phyloP scores from a whole-genome alignment of 2,329 filamentous ascomycete genomes.

The Trichophyton rubrum region DNA sequence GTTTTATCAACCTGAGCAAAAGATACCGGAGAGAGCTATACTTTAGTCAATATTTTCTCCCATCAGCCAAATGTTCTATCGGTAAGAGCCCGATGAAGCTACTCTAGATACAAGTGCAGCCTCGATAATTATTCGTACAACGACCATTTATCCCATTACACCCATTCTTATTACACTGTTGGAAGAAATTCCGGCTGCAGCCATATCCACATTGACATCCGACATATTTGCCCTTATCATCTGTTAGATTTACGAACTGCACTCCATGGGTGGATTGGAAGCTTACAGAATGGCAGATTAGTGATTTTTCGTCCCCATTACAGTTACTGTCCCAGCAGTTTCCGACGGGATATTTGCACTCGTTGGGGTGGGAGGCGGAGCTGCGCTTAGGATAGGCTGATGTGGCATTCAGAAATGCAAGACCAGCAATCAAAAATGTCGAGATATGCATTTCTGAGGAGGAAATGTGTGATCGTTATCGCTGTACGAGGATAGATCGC shows the following conservation, averaged over 20 bases:
- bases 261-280: neutral
- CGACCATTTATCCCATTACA: constrained; percentile 9
- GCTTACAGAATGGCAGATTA: constrained; percentile 9
- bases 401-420: constrained; percentile 1
- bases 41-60: no score
- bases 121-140: constrained; percentile 10
- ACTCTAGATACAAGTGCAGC: constrained; percentile 5
- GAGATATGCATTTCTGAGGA: constrained; percentile 3
- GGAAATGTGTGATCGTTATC: neutral
- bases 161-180: constrained; percentile 9
- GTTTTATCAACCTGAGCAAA: no score
- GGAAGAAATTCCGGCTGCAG: constrained; percentile 5
- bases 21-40: no score
- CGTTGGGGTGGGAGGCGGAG: neutral
- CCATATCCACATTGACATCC: constrained; percentile 10
- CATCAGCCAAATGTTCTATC: neutral
- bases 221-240: constrained; percentile 6
- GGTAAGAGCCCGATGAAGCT: neutral
- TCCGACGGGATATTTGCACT: constrained; percentile 8
- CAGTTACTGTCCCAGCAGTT: constrained; percentile 10
- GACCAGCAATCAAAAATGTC: neutral
- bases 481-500: neutral
- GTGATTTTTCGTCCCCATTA: constrained; percentile 6
- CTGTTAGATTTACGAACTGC: neutral
- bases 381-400: constrained; percentile 4